Evolutionary conservation across 805 yeast genomes (phyloP).

Genomic region (Yarrowia osloensis): DNA sequence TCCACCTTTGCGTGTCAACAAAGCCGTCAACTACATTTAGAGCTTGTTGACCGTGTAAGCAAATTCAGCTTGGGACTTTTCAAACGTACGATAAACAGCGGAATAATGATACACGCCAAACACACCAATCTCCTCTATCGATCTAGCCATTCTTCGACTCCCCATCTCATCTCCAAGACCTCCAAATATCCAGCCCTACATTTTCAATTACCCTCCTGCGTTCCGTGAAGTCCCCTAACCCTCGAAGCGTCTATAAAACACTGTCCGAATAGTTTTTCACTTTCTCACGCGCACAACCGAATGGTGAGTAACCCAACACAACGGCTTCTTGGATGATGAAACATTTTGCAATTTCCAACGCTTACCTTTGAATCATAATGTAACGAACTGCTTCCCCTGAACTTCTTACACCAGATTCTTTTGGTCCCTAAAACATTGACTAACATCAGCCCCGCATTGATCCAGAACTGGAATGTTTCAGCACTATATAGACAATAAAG

Average conservation of each 20-base stretch:
- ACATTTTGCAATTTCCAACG: constrained; percentile 29
- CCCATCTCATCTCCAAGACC: too few relatives aligned
- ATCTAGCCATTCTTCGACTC: not conserved
- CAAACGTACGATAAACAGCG: not conserved
- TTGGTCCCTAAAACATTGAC: not conserved
- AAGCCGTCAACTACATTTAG: not conserved
- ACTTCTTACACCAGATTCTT: not conserved
- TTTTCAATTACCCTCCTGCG: constrained; percentile 24
- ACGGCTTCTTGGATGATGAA: constrained; percentile 22
- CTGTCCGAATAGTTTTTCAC: not conserved
- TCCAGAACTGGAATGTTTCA: not conserved
- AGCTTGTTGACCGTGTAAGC: not conserved
- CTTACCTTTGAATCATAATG: constrained; percentile 29
- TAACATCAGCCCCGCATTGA: not conserved
- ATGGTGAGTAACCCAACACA: constrained; percentile 10
- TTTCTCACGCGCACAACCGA: constrained; percentile 5
- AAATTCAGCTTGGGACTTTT: not conserved
- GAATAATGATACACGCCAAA: not conserved
- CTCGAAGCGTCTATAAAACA: not conserved
- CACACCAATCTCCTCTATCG: too few relatives aligned
- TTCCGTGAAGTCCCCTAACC: not conserved
- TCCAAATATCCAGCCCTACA: not conserved
- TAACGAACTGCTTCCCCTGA: constrained; percentile 30
- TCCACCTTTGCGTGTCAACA: too few relatives aligned
- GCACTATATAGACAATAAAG: not conserved